Percentiles rank a stretch among this genome's conserved stretches.
Evolutionary conservation across 768 basidiomycete species (phyloP).

Genomic region (Auriscalpium orientale): DNA sequence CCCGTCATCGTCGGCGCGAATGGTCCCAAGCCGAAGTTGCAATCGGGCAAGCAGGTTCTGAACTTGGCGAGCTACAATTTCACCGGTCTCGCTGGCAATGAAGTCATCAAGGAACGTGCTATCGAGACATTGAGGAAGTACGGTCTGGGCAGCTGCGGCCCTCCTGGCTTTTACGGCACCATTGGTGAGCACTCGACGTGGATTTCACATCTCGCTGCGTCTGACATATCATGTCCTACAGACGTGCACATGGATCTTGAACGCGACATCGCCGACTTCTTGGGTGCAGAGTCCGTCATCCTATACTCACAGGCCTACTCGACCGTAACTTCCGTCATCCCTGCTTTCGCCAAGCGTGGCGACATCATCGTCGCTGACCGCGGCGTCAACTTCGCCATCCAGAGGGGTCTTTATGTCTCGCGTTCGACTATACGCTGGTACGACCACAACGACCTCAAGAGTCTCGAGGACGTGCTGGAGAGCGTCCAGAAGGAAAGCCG

Average conservation of each 20-base stretch:
- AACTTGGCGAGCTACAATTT: constrained; percentile 94
- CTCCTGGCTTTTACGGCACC: constrained; percentile 95
- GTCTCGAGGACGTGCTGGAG: constrained; percentile 82
- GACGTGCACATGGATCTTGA: constrained; percentile 92
- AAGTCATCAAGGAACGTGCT: constrained; percentile 78
- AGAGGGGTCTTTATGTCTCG: constrained; percentile 92
- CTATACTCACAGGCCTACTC: constrained; percentile 93
- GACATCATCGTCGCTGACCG: constrained; percentile 98
- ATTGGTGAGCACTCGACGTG: constrained; percentile 51
- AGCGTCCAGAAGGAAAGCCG: constrained; percentile 82
- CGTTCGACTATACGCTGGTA: constrained; percentile 91
- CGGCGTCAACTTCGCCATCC: constrained; percentile 92
- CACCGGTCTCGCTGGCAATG: constrained; percentile 81
- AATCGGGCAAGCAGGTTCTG: constrained; percentile 62
- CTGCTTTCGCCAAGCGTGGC: constrained; percentile 95
- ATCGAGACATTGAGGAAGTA: constrained; percentile 81
- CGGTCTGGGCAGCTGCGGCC: constrained; percentile 92
- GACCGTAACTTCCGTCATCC: constrained; percentile 88
- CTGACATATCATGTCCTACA: constrained; percentile 22
- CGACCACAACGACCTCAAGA: constrained; percentile 91
- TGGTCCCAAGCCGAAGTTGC: constrained; percentile 77
- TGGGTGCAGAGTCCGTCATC: constrained; percentile 84
- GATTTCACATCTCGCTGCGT: neutral
- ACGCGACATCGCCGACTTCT: constrained; percentile 81
- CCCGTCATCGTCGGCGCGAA: constrained; percentile 76